Base-by-base conservation (phyloP, 176 grass and related monocot species). In the Zea luxurians region DNA sequence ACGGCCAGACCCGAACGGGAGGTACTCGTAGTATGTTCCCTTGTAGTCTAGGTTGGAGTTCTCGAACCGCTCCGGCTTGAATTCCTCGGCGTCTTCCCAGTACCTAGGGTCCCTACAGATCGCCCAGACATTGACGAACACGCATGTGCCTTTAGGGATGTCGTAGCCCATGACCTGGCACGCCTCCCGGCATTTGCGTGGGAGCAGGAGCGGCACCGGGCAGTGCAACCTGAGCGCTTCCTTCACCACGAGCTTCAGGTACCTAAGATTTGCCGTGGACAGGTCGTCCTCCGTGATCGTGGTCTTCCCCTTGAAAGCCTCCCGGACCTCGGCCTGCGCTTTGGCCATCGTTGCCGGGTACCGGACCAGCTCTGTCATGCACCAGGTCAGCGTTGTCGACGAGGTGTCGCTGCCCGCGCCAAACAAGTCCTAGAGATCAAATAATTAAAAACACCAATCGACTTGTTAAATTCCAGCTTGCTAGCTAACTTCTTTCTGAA, bases 1-100 rank as follows among this genome's bases (percentile, higher is more conserved):
- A 0, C 78, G 55, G 4, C 78, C 78, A 8, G 78, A 35, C n/a
- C 78, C 78, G 6, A 81, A 81, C 4, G 78, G 67, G 35, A 81
- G 41, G 1, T 13, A 81, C 21, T 71, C 78, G 37, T 38, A 71
- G 34, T 21, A 10, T 0, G 2, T 62, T 9, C 78, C 78, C 13
- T 81, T 61, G 50, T 37, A 70, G 15, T 70, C 66, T 0, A 48
- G 2, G 68, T 0, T 62, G 0, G 0, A 48, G 2, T 48, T 16
- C 2, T 61, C 27, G 4, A 81, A 81, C 6, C 78, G 43, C 3
- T 71, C 55, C 1, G 78, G 78, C 3, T 49, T 61, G 27, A 81
- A 81, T 1, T 71, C 55, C 8, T 81, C 78, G 0, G 67, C 10
- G 1, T 71, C 78, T 0, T 71, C 78, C 78, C 78, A 71, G 3